Evolutionary conservation across 179 eudicot genomes (phyloP), one percentile per base, ranked within the genome.

Genomic region (Nepenthes alata): DNA sequence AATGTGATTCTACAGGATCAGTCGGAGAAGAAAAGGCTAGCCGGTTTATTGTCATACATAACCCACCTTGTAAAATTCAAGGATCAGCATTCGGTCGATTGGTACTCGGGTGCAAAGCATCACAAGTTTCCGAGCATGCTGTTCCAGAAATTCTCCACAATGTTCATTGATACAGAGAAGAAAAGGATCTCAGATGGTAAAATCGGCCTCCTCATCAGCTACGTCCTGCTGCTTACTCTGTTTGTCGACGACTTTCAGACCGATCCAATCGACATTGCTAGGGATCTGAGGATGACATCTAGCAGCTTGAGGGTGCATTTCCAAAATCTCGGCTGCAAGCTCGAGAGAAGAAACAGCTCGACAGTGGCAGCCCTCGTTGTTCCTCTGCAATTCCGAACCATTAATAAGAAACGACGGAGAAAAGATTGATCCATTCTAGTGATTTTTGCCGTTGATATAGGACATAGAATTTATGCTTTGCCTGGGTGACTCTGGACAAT

Each of bases 61-160:
- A 75, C 74, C 53, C 91, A 94, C 66, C 97, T 94, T 12, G 62
- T 94, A 35, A 82, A 74, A 70, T 90, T 74, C 80, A 94, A 85
- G 80, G 85, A 90, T 48, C 75, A 68, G 47, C 64, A 76, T 50
- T 73, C 87, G 0, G 66, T 80, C 59, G 80, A 74, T 15, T 83
- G 87, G 1, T 54, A 38, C 6, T 62, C 81, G 58, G 73, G 87
- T 37, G 74, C 87, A 6, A 89, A 87, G 73, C 52, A 72, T 60
- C 87, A 74, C 69, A 82, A 52, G 65, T 39, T 75, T 8, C 99
- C 99, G 1, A 64, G 70, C 73, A 83, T 85, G 60, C 60, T 94
- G n/a, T 45, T 15, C 50, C 89, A 80, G 68, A 94, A 76, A 73
- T 87, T 94, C 60, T 55, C 74, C 0, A 63, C 67, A 41, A 72